Evolutionary conservation across 108 stramenopile genomes (phyloP).

Genomic region (Nitzschia palea): DNA sequence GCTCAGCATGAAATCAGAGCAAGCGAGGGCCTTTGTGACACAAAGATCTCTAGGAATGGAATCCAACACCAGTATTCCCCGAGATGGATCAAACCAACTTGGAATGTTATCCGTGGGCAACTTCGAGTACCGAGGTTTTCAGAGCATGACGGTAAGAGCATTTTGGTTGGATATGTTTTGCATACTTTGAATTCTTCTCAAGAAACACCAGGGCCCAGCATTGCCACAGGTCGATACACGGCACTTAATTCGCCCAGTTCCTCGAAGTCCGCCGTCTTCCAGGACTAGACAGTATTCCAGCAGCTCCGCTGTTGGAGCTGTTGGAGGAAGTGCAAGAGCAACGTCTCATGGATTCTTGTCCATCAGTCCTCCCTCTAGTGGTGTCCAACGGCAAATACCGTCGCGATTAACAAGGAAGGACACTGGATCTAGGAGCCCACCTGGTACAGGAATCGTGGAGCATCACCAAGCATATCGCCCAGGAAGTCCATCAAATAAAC

Average conservation of each 20-base stretch:
- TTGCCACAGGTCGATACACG: neutral
- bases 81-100: neutral
- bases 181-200: neutral
- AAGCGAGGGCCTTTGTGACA: neutral
- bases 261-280: conserved; percentile 25
- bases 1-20: neutral
- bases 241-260: conserved; percentile 15
- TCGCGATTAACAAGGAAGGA: conserved; percentile 3
- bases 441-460: neutral
- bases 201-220: neutral
- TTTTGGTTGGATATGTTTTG: neutral
- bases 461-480: neutral
- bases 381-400: neutral
- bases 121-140: conserved; percentile 5
- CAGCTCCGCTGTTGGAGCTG: neutral
- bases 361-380: neutral
- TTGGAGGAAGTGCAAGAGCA: too few species aligned
- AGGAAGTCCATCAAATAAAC: neutral
- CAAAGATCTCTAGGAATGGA: neutral
- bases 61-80: neutral
- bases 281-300: neutral
- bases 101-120: conserved; percentile 5
- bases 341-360: neutral
- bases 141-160: conserved; percentile 6
- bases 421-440: conserved; percentile 3